Evolutionary conservation across 768 basidiomycete genomes (phyloP), one percentile per base, ranked within the genome.

Genomic region (Solioccasus polychromus): DNA sequence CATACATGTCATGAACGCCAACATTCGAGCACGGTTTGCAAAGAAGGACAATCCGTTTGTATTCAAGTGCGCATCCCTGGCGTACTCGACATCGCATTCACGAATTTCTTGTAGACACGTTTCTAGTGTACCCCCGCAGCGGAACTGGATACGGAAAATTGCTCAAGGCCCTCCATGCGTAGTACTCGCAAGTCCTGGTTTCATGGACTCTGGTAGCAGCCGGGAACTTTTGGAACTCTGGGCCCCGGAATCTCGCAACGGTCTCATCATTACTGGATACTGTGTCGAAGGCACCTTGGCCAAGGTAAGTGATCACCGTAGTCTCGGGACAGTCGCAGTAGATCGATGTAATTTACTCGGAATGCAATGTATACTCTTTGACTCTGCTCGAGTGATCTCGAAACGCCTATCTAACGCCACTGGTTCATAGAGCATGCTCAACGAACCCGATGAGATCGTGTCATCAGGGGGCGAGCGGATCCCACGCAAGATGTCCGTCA

Each of bases 41-140:
- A 83, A 83, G 58, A 79, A 91, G n/a, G 93, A 97, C 54, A 96
- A 97, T 62, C 95, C 94, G 0, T 97, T 98, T 61, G 90, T 96
- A 30, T 99, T 99, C 85, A 93, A 90, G 83, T 93, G 62, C 39
- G 89, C 78, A 15, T 24, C 38, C 50, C 59, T 6, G 7, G 17
- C 31, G 29, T 7, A 26, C 12, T 26, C 8, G 24, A 20, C 10
- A 32, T 14, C 14, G 30, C 51, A 20, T 30, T 45, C 26, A 38
- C 23, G 28, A 36, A 24, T n/a, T 30, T 12, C 22, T 22, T 3
- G 20, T 45, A 90, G 88, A 54, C 82, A 90, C 55, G 84, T 91
- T 38, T 88, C 88, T 5, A 86, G 87, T 58, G 74, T 88, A 29
- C 82, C 86, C 8, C 80, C 82, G 57, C 73, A 78, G 24, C 77